Percentiles rank a stretch among this genome's conserved stretches.
phyloP scores from a whole-genome alignment of 129 eudicot species.

The Helianthus annuus region HanXRQr2.0-SUNRISE NC_035436.2:175183427-175183926 shows the following conservation, averaged over 20 bases:
- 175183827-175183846: background rate
- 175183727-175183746: background rate
- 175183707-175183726: background rate
- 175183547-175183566: background rate
- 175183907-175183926: slow-evolving; percentile 84
- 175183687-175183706: background rate
- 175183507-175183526: background rate
- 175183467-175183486: background rate
- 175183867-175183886: background rate
- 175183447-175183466: background rate
- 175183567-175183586: background rate
- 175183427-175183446: background rate
- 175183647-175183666: background rate
- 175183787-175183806: background rate
- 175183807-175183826: background rate
- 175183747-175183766: background rate
- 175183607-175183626: background rate
- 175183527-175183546: background rate
- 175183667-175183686: background rate
- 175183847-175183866: background rate
- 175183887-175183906: slow-evolving; percentile 54
- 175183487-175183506: background rate
- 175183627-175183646: background rate
- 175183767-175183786: background rate
- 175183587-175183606: background rate